Evolutionary conservation across 176 grass and related monocot genomes (phyloP).

Genomic region (Eleusine indica): DNA sequence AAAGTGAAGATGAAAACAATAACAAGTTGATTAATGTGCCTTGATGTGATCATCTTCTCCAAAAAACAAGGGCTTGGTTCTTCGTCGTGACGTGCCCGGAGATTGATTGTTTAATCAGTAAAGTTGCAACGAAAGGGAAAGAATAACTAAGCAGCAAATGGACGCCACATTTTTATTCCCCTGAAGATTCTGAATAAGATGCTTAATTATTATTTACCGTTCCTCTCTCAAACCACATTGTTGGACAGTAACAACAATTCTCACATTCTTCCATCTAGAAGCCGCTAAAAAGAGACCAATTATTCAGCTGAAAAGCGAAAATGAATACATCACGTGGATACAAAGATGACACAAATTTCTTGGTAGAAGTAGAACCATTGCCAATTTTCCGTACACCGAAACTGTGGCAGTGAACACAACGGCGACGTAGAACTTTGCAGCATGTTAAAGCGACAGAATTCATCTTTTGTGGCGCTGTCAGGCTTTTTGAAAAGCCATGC

Average conservation of each 20-base stretch:
- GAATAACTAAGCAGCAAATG: neutral
- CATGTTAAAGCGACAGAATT: conserved; percentile 18
- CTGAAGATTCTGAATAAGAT: neutral
- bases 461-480: conserved; percentile 20
- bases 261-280: neutral
- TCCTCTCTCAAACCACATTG: too few species aligned
- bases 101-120: neutral
- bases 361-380: neutral
- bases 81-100: neutral
- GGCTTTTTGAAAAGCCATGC: conserved; percentile 30
- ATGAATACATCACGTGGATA: neutral
- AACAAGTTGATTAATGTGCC: neutral
- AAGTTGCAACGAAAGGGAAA: neutral
- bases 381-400: neutral
- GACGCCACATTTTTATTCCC: neutral
- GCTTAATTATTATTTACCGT: neutral
- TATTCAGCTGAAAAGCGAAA: neutral
- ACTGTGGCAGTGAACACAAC: neutral
- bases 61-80: neutral
- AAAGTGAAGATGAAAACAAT: neutral
- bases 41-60: conserved; percentile 8
- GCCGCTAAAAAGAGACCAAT: neutral
- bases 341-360: neutral
- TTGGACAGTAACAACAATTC: neutral
- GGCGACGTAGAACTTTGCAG: neutral